These are phyloP conservation scores for Durusdinium trenchii DNA, from an alignment of 73 alveolate species.

Conservation along the genomic window DNA sequence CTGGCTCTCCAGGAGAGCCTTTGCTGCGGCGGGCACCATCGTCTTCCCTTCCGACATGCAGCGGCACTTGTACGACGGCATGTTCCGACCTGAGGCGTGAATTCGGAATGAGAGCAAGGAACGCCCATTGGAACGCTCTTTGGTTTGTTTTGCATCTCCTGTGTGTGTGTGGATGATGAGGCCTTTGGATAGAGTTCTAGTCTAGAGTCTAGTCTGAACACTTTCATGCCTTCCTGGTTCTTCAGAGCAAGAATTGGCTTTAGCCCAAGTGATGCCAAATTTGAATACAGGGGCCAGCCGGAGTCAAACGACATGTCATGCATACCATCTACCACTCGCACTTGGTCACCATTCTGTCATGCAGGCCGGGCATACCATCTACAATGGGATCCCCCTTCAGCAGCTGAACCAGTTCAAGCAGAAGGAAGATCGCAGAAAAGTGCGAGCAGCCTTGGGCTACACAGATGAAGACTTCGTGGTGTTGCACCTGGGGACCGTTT, in stretches of 20 bases:
- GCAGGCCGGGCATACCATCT: slow-evolving; percentile 65
- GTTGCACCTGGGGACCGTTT: slow-evolving; percentile 65
- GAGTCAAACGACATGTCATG: too few relatives aligned
- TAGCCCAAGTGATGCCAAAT: too few relatives aligned
- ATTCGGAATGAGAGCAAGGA: background rate
- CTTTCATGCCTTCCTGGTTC: too few relatives aligned
- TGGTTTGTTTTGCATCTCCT: background rate
- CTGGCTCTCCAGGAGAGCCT: too few relatives aligned
- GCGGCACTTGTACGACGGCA: slow-evolving; percentile 63
- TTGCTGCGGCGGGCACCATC: slow-evolving; percentile 82
- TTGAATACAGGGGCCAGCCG: too few relatives aligned
- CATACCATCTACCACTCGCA: too few relatives aligned
- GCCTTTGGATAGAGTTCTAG: too few relatives aligned
- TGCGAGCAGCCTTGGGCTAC: slow-evolving; percentile 81
- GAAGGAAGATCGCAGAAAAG: slow-evolving; percentile 47
- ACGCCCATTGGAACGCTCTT: background rate
- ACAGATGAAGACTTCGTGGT: slow-evolving; percentile 67
- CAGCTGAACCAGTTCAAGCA: slow-evolving; percentile 92
- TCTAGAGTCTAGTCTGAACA: too few relatives aligned
- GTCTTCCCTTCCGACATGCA: slow-evolving; percentile 90
- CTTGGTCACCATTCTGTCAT: too few relatives aligned
- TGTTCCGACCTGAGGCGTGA: slow-evolving; percentile 59
- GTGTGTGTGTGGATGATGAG: background rate
- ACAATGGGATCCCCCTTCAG: slow-evolving; percentile 66
- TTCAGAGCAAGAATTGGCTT: too few relatives aligned